These are phyloP conservation scores for Candida glucosophila DNA, from an alignment of 1,139 yeast genomes.

Conservation along the genomic window DNA sequence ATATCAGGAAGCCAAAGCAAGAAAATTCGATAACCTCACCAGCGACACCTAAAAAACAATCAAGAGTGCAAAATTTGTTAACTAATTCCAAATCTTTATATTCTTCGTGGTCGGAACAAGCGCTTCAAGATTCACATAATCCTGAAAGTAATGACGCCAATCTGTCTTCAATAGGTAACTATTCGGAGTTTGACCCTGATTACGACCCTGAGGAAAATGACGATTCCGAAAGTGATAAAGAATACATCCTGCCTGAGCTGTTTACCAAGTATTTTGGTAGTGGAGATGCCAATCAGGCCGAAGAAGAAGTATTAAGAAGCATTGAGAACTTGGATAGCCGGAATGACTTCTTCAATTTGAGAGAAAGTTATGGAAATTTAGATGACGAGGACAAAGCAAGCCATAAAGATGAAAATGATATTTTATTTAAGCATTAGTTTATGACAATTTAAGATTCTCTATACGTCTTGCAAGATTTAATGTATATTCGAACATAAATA, in stretches of 20 bases:
- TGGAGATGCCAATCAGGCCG: constrained; percentile 11
- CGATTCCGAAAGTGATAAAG: constrained; percentile 20
- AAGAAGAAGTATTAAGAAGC: constrained; percentile 12
- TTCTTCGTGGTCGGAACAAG: constrained; percentile 17
- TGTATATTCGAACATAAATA: constrained; percentile 58
- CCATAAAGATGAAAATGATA: constrained; percentile 22
- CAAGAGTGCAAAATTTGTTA: constrained; percentile 27
- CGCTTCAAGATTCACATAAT: constrained; percentile 5
- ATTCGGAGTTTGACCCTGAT: constrained; percentile 1
- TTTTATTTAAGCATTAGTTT: constrained; percentile 17
- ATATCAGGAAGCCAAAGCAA: not conserved
- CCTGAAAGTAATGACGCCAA: constrained; percentile 8
- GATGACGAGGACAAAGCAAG: constrained; percentile 9
- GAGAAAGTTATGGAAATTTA: constrained; percentile 9
- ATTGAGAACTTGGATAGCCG: constrained; percentile 9
- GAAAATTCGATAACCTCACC: constrained; percentile 1
- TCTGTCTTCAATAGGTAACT: not conserved
- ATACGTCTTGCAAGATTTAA: constrained; percentile 6
- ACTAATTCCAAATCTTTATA: constrained; percentile 33
- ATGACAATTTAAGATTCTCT: constrained; percentile 1
- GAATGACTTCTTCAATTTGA: constrained; percentile 21
- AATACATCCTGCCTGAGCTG: constrained; percentile 37
- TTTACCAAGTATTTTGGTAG: constrained; percentile 22
- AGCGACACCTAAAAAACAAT: constrained; percentile 6
- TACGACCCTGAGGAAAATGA: constrained; percentile 4